These are phyloP conservation scores for Pyrenula aspistea DNA, from an alignment of 495 filamentous ascomycete genomes.

Conservation along the genomic window DNA sequence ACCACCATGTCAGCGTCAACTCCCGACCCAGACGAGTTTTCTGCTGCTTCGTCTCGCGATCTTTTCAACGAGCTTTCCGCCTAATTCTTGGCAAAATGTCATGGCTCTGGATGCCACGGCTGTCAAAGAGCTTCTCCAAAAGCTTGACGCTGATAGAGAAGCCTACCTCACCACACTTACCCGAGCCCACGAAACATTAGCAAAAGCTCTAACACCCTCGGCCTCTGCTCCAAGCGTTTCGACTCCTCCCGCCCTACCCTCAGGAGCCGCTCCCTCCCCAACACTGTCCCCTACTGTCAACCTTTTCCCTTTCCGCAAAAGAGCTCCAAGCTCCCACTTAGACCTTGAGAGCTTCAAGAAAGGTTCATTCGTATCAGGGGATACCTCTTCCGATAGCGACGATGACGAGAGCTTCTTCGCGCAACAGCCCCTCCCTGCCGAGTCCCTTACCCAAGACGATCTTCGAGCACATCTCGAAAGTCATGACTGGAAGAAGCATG, in stretches of 20 bases:
- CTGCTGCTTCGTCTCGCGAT: neutral
- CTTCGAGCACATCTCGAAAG: constrained; percentile 21
- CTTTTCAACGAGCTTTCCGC: neutral
- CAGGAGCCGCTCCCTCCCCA: neutral
- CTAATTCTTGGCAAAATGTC: neutral
- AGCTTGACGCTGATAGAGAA: constrained; percentile 20
- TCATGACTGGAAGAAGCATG: constrained; percentile 18
- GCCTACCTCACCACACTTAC: constrained; percentile 21
- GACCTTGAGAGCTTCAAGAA: constrained; percentile 9
- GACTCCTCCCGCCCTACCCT: neutral
- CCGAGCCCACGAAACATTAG: constrained; percentile 17
- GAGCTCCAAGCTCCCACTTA: neutral
- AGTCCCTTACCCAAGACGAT: constrained; percentile 19
- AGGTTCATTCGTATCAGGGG: constrained; percentile 12
- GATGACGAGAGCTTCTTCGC: constrained; percentile 19
- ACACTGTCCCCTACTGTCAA: neutral
- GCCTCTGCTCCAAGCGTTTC: neutral
- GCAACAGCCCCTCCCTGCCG: constrained; percentile 8
- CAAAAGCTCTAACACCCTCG: constrained; percentile 2
- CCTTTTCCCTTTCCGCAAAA: constrained; percentile 1
- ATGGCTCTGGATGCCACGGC: constrained; percentile 6
- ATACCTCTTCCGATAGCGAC: constrained; percentile 16
- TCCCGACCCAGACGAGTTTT: neutral
- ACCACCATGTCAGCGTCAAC: neutral
- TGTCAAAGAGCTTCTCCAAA: constrained; percentile 18